Evolutionary conservation across 2,329 filamentous ascomycete genomes (phyloP).

Genomic region (Aspergillus tanneri): DNA sequence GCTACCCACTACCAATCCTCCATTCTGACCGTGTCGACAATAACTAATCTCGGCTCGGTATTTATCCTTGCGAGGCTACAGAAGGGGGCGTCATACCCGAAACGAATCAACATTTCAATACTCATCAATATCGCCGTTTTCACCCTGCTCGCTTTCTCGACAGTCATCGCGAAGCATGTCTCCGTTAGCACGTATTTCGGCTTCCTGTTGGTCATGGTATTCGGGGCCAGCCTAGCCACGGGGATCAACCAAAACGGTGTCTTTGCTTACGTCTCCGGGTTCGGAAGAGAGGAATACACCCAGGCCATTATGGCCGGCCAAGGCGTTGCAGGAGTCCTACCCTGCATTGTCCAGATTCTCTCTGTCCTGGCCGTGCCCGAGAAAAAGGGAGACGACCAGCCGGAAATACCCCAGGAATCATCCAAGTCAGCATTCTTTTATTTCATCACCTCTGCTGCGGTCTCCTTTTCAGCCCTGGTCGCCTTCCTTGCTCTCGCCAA

Average conservation of each 20-base stretch:
- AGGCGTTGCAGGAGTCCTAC: constrained; percentile 85
- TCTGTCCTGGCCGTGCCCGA: constrained; percentile 69
- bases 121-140: constrained; percentile 76
- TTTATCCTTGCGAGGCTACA: constrained; percentile 78
- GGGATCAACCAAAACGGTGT: constrained; percentile 90
- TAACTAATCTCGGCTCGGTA: constrained; percentile 76
- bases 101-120: constrained; percentile 76
- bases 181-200: constrained; percentile 68
- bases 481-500: constrained; percentile 73
- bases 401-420: constrained; percentile 44
- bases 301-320: constrained; percentile 97
- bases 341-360: constrained; percentile 80
- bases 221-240: constrained; percentile 73
- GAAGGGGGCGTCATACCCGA: constrained; percentile 78
- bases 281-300: constrained; percentile 82
- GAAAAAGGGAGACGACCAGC: constrained; percentile 34
- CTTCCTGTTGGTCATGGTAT: constrained; percentile 81
- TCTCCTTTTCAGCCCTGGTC: constrained; percentile 68
- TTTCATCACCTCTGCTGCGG: constrained; percentile 79
- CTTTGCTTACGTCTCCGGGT: constrained; percentile 86
- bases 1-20: constrained; percentile 82
- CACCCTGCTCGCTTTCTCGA: constrained; percentile 75
- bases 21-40: constrained; percentile 80
- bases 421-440: constrained; percentile 80
- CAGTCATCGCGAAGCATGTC: constrained; percentile 62